Percentiles rank a stretch among this genome's conserved stretches.
These are phyloP conservation scores for Aspergillus calidoustus DNA, from an alignment of 2,329 filamentous ascomycete genomes.

Conservation along the genomic window DNA sequence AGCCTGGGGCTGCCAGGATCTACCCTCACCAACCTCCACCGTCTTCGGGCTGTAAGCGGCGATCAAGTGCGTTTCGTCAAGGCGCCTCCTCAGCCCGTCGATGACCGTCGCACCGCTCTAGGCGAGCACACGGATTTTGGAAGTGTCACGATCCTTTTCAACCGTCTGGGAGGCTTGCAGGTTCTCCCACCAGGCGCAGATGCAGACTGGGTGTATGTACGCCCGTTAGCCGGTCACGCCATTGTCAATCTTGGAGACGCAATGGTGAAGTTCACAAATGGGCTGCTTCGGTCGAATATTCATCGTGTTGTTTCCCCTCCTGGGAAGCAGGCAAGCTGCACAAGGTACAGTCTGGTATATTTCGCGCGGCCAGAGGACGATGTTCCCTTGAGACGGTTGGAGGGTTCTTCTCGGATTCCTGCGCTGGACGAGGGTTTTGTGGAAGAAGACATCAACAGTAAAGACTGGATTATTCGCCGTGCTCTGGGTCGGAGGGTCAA, in stretches of 20 bases:
- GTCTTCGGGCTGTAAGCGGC: constrained; percentile 48
- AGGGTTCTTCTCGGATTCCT: constrained; percentile 42
- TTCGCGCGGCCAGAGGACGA: constrained; percentile 58
- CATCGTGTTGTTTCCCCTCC: constrained; percentile 58
- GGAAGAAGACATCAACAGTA: constrained; percentile 45
- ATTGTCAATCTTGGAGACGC: constrained; percentile 52
- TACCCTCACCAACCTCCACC: constrained; percentile 54
- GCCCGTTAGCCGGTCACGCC: constrained; percentile 54
- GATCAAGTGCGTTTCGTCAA: constrained; percentile 61
- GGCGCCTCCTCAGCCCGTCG: constrained; percentile 52
- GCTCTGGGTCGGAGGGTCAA: constrained; percentile 41
- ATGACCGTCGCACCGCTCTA: constrained; percentile 50
- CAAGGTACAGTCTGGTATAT: constrained; percentile 59
- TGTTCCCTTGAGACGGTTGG: constrained; percentile 48
- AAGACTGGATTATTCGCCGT: constrained; percentile 49
- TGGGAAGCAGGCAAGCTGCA: constrained; percentile 49
- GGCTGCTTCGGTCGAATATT: constrained; percentile 45
- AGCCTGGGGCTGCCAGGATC: constrained; percentile 49
- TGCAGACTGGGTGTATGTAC: constrained; percentile 57
- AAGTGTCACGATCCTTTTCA: constrained; percentile 61
- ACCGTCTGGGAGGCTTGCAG: constrained; percentile 60
- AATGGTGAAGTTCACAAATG: constrained; percentile 51
- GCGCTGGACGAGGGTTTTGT: constrained; percentile 33
- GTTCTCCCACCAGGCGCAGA: constrained; percentile 51
- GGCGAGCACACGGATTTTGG: constrained; percentile 64